Evolutionary conservation across 768 basidiomycete genomes (phyloP).

Genomic region (Brasilioporus rufonigricans): DNA sequence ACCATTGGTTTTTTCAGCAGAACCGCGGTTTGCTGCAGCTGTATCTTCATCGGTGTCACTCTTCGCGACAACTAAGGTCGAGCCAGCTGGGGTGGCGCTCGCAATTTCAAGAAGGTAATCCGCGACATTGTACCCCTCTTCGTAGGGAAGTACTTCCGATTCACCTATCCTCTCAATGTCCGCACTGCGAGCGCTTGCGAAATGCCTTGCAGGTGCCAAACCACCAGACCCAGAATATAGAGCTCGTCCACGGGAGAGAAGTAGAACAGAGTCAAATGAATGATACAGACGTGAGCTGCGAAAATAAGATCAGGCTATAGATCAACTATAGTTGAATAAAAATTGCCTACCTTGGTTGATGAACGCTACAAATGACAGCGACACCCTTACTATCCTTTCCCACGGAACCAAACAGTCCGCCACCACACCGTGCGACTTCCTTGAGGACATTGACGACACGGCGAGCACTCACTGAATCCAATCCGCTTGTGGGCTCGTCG

Average conservation of each 20-base stretch:
- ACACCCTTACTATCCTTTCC: conserved; percentile 53
- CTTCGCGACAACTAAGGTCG: conserved; percentile 17
- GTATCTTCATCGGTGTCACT: conserved; percentile 1
- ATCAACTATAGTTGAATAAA: neutral
- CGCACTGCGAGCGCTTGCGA: conserved; percentile 37
- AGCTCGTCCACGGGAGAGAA: conserved; percentile 74
- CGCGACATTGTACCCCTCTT: conserved; percentile 85
- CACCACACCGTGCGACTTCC: conserved; percentile 58
- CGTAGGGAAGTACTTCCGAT: conserved; percentile 49
- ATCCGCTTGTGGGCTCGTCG: conserved; percentile 81
- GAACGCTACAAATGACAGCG: conserved; percentile 82
- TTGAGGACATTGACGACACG: conserved; percentile 77
- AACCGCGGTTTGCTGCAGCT: neutral
- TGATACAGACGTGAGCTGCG: conserved; percentile 78
- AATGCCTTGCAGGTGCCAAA: conserved; percentile 65
- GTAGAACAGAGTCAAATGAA: conserved; percentile 76
- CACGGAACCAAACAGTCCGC: conserved; percentile 20
- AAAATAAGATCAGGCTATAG: neutral
- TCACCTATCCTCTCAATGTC: conserved; percentile 35
- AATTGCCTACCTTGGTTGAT: conserved; percentile 70
- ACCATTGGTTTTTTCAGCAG: conserved; percentile 13
- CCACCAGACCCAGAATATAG: conserved; percentile 80
- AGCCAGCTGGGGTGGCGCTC: conserved; percentile 52
- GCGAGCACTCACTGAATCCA: conserved; percentile 86
- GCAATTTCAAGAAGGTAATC: conserved; percentile 92